Base-by-base conservation (phyloP, 352 stramenopile species). In the Globisporangium takayamanum region DNA sequence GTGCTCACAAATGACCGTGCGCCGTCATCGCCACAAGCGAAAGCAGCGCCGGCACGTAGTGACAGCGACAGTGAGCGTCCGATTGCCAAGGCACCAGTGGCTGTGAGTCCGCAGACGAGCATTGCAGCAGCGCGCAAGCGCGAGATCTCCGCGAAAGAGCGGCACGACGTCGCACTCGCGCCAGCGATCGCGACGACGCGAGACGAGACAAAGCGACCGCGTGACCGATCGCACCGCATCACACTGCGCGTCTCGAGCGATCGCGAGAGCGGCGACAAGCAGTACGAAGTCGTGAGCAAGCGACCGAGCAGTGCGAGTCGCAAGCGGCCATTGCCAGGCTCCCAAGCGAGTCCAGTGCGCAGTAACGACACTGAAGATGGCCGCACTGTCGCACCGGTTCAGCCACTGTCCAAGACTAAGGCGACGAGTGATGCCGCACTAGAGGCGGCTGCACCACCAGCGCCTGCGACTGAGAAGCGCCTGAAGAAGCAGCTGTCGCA, bases 311-410 rank as follows among this genome's bases (percentile, higher is more conserved):
- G 58, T 5, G 22, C 20, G 41, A 59, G 51, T 36, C 59, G 59
- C 37, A 65, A 65, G 47, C 59, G 59, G 0, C 59, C 59, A 37
- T 46, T 65, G 14, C 52, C 53, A 39, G 33, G 33, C 33, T 5
- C 33, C 1, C 33, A 14, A 2, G 33, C 33, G 33, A 39, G 33
- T 39, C 33, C 33, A 12, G 41, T 20, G 2, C 14, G 14, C 11
- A 2, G 18, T 14, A 47, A 47, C 3, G 41, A 47, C 41, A 2
- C 41, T 1, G 18, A n/a, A 8, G 2, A 14, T 14, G 41, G 22
- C 20, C 18, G 41, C 41, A 14, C 12, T 47, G 41, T 47, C 14
- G 41, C 41, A 22, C 18, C 15, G 15, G 6, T 14, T 6, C 3
- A 33, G 28, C 28, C 28, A 33, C 28, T 33, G 28, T 33, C 28